A percentile compares a stretch with the other conserved stretches of the same genome.
Evolutionary conservation across 2,329 filamentous ascomycete species (phyloP).

Genomic region (Phaeosphaeriaceae sp.): DNA sequence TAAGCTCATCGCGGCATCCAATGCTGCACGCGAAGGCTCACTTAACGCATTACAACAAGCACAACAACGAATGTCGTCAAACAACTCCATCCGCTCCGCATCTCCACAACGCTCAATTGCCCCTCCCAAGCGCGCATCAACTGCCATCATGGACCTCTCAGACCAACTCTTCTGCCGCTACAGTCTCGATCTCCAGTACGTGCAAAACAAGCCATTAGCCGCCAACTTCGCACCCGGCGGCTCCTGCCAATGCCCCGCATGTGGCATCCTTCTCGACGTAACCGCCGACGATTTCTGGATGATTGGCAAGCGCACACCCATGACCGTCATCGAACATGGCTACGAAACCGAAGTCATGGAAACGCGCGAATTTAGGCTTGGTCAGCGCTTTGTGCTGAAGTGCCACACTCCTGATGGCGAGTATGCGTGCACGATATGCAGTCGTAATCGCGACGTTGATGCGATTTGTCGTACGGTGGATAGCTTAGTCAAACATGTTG

Average conservation of each 20-base stretch:
- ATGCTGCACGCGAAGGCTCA: conserved; percentile 50
- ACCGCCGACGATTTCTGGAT: conserved; percentile 47
- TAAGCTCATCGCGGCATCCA: conserved; percentile 49
- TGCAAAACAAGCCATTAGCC: conserved; percentile 36
- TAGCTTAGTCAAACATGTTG: conserved; percentile 46
- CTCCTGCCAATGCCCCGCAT: conserved; percentile 38
- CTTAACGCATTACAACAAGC: conserved; percentile 47
- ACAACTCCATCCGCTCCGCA: conserved; percentile 16
- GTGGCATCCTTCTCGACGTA: conserved; percentile 34
- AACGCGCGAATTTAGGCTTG: conserved; percentile 45
- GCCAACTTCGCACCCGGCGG: conserved; percentile 42
- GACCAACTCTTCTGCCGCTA: conserved; percentile 45
- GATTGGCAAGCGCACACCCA: conserved; percentile 44
- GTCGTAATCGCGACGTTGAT: conserved; percentile 40
- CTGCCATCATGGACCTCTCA: conserved; percentile 20
- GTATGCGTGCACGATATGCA: conserved; percentile 47
- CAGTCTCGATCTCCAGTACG: conserved; percentile 42
- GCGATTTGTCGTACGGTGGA: conserved; percentile 45
- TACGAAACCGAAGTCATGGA: conserved; percentile 43
- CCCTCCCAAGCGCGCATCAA: conserved; percentile 34
- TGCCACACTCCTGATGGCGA: conserved; percentile 46
- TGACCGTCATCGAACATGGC: conserved; percentile 29
- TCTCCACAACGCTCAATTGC: conserved; percentile 28
- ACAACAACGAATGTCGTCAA: conserved; percentile 38
- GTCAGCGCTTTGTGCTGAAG: conserved; percentile 47